Conservation (phyloP, 2,329 filamentous ascomycete genomes). For the Sclerotiophoma versabilis region DNA sequence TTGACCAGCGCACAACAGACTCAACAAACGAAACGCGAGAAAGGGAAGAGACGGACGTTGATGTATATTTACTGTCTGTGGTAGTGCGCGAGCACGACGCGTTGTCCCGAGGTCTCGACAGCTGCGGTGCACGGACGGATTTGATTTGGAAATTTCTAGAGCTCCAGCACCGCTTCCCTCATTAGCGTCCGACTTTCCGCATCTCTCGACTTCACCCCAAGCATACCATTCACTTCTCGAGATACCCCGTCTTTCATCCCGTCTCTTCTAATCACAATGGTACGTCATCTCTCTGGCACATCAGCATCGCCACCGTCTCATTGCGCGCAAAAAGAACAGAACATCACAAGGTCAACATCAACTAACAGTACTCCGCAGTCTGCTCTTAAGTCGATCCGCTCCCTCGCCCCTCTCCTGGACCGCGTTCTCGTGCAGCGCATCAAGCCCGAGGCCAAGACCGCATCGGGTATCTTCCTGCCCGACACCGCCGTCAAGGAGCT, state of each 20-base stretch:
- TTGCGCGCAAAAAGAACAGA: background rate
- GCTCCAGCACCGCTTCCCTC: slow-evolving; percentile 10
- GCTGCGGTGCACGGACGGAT: slow-evolving; percentile 20
- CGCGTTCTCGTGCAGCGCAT: slow-evolving; percentile 97
- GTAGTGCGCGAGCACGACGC: slow-evolving; percentile 14
- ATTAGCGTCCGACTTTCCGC: slow-evolving; percentile 20
- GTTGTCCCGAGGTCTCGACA: slow-evolving; percentile 26
- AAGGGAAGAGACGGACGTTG: background rate
- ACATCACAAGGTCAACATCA: slow-evolving; percentile 1
- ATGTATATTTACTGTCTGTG: background rate
- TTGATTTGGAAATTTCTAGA: slow-evolving; percentile 32
- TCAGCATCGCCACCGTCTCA: background rate
- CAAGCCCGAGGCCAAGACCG: slow-evolving; percentile 96
- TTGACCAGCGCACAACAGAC: slow-evolving; percentile 11
- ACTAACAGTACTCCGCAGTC: slow-evolving; percentile 34
- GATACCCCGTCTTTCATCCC: slow-evolving; percentile 24
- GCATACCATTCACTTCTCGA: slow-evolving; percentile 17
- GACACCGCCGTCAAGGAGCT: slow-evolving; percentile 97
- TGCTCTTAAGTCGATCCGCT: slow-evolving; percentile 92
- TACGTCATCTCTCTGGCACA: slow-evolving; percentile 14
- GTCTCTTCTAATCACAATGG: slow-evolving; percentile 25
- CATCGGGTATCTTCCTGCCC: slow-evolving; percentile 95
- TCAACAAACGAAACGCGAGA: background rate
- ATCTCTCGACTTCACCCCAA: slow-evolving; percentile 17
- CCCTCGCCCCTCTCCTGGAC: slow-evolving; percentile 94